phyloP scores from a whole-genome alignment of 1,284 basidiomycete species.

The Naganishia sp. region DNA sequence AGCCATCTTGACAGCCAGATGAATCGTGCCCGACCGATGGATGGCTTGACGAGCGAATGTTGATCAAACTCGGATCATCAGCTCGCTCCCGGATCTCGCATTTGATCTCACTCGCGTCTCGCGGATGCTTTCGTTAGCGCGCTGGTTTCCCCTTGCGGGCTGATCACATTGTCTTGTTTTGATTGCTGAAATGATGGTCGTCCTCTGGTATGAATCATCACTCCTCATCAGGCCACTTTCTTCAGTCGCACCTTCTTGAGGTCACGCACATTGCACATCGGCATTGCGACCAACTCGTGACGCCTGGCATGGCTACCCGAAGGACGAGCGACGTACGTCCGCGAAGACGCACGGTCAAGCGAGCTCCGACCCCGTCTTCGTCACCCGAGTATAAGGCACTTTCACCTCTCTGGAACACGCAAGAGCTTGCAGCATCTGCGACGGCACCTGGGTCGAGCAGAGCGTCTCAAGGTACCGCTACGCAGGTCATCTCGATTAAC shows the following conservation, averaged over 20 bases:
- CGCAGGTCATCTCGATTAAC: background rate
- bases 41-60: too few relatives aligned
- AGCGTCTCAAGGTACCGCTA: too few relatives aligned
- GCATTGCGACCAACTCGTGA: background rate
- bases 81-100: too few relatives aligned
- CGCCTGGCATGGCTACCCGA: slow-evolving; percentile 13
- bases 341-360: background rate
- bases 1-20: too few relatives aligned
- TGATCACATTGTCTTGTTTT: slow-evolving; percentile 4
- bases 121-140: slow-evolving; percentile 3
- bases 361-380: background rate
- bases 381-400: slow-evolving; percentile 11
- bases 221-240: background rate
- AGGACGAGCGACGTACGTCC: background rate
- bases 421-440: background rate
- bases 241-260: background rate
- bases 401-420: background rate
- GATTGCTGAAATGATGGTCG: background rate
- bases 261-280: background rate
- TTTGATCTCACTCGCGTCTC: too few relatives aligned
- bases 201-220: background rate
- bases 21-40: too few relatives aligned
- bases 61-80: too few relatives aligned
- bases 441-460: background rate
- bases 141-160: background rate